Evolutionary conservation across 129 eudicot species (phyloP), one percentile per base, ranked within the genome.

Genomic region (Silybum marianum): DNA sequence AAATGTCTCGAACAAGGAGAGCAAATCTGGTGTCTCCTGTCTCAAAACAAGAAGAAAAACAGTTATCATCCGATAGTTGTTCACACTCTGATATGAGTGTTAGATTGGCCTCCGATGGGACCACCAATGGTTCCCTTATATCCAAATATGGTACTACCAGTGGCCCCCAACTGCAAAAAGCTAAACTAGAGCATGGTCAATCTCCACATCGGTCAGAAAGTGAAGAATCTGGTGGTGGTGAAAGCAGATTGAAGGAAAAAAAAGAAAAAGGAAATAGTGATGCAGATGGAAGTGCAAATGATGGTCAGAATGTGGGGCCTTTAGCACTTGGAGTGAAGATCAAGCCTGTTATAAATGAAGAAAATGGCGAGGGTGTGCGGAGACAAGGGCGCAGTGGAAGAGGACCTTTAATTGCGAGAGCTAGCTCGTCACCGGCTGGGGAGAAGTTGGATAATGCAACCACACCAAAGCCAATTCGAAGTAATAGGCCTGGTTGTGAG

Each of bases 361-460:
- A 91, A 79, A 83, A 18, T 73, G 85, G 86, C 6, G 98, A 91
- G 80, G 92, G 95, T 65, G 93, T 87, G 77, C 87, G 89, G 62
- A 91, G 87, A 81, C 98, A 88, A 80, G 98, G 95, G 79, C 90
- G 95, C 12, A 88, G 74, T 76, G 98, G 93, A 46, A 91, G 98
- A 85, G 97, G 90, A 39, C 90, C 98, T 26, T 87, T 92, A 51
- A 87, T 88, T 72, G 86, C 95, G 9, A 90, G 91, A 86, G 84
- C 89, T 73, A 79, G 93, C 80, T 73, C 83, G 76, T 91, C 97
- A 72, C 86, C 90, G 7, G 79, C 75, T 38, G 89, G 82, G 69
- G 95, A 87, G 78, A 86, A 88, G 78, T 72, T 88, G 84, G 98
- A 94, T 51, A 85, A 80, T 82, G 58, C 77, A 46, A 63, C 83